Evolutionary conservation across 177 flowering plant species (phyloP).

Genomic region (Vitis hybrid): DNA sequence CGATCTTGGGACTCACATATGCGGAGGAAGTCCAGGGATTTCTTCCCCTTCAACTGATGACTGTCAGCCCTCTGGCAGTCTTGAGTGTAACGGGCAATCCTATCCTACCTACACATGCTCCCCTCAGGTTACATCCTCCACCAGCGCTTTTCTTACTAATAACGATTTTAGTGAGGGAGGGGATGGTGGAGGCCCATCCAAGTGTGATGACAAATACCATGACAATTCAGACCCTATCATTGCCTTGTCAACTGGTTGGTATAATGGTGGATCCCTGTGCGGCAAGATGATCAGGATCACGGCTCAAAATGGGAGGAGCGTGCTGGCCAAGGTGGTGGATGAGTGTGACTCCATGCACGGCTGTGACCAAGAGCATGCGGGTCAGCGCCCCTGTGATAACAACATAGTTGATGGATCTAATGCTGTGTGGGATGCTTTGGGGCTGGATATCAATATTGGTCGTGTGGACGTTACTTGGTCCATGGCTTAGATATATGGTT

Average conservation of each 20-base stretch:
- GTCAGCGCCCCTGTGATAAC: constrained; percentile 35
- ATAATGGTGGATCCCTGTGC: constrained; percentile 25
- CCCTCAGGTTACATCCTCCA: constrained; percentile 32
- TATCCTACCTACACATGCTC: constrained; percentile 29
- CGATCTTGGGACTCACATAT: constrained; percentile 24
- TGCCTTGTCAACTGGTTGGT: constrained; percentile 57
- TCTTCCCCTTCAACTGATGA: background rate
- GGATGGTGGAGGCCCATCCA: constrained; percentile 31
- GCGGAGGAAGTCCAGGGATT: background rate
- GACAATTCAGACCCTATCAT: constrained; percentile 22
- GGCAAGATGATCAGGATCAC: constrained; percentile 30
- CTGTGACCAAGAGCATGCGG: constrained; percentile 43
- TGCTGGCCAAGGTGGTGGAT: constrained; percentile 36
- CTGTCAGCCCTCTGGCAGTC: constrained; percentile 17
- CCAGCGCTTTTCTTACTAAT: constrained; percentile 24
- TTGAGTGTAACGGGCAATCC: constrained; percentile 5
- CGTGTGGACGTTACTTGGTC: constrained; percentile 36
- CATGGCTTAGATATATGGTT: constrained; percentile 15
- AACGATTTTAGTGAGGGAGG: constrained; percentile 31
- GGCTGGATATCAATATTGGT: constrained; percentile 21
- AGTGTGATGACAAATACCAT: constrained; percentile 33
- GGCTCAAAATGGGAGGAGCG: constrained; percentile 28
- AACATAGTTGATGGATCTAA: constrained; percentile 45
- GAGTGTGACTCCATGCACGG: constrained; percentile 38
- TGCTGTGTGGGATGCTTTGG: constrained; percentile 47